Evolutionary conservation across 805 yeast species (phyloP).

Genomic region (Candida sakaeoensis): DNA sequence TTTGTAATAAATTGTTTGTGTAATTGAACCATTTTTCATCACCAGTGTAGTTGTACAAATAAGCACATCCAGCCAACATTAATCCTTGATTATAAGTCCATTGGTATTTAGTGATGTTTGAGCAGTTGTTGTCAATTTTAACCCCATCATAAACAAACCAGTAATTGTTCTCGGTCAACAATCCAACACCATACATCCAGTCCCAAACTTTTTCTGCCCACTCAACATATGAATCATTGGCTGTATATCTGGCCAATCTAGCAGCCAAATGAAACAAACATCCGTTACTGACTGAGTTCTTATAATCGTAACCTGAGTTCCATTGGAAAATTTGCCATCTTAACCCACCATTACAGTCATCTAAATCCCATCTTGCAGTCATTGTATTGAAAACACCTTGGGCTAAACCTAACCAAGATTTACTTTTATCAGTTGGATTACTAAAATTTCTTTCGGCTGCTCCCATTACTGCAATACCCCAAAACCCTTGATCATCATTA

Average conservation of each 20-base stretch:
- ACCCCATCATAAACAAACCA: slow-evolving; percentile 75
- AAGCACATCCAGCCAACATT: slow-evolving; percentile 76
- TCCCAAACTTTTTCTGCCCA: slow-evolving; percentile 43
- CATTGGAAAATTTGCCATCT: slow-evolving; percentile 49
- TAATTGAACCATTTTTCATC: slow-evolving; percentile 65
- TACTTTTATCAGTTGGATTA: slow-evolving; percentile 37
- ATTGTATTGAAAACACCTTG: slow-evolving; percentile 44
- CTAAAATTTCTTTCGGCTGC: slow-evolving; percentile 89
- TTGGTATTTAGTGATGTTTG: slow-evolving; percentile 52
- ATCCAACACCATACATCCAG: slow-evolving; percentile 39
- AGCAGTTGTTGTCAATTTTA: slow-evolving; percentile 56
- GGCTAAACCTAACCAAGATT: slow-evolving; percentile 38
- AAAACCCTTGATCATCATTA: slow-evolving; percentile 95
- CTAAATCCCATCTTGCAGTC: slow-evolving; percentile 42
- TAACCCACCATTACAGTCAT: slow-evolving; percentile 39
- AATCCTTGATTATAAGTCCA: slow-evolving; percentile 91
- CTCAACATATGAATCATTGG: slow-evolving; percentile 35
- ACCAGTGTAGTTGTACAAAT: slow-evolving; percentile 67
- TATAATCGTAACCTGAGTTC: slow-evolving; percentile 45
- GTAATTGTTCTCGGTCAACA: slow-evolving; percentile 43
- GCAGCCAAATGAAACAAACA: slow-evolving; percentile 44
- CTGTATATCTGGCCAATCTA: slow-evolving; percentile 40
- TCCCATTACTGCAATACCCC: slow-evolving; percentile 91
- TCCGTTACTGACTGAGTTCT: slow-evolving; percentile 44
- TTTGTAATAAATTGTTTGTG: slow-evolving; percentile 50